Evolutionary conservation across 192 early-diverging fungal genomes (phyloP).

Genomic region (Backusella morwellensis): DNA sequence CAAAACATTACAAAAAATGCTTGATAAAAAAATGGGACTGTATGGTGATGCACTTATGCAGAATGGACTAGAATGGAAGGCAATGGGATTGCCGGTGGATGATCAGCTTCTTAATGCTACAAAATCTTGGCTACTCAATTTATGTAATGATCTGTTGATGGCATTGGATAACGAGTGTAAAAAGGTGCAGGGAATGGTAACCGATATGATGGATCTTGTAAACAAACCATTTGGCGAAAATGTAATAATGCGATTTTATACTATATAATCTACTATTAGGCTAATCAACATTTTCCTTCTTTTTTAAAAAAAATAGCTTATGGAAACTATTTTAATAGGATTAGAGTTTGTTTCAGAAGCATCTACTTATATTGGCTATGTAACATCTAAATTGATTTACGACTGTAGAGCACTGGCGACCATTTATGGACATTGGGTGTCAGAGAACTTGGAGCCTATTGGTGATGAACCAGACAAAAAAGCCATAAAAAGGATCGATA

Average conservation of each 20-base stretch:
- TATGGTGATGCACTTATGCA: conserved; percentile 31
- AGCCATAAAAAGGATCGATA: conserved; percentile 7
- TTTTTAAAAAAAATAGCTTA: conserved; percentile 10
- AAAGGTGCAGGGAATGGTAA: conserved; percentile 11
- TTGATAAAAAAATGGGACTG: conserved; percentile 20
- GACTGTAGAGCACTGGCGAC: conserved; percentile 8
- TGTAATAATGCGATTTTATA: conserved; percentile 1
- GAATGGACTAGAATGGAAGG: conserved; percentile 37
- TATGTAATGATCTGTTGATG: conserved; percentile 17
- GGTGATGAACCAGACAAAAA: background rate
- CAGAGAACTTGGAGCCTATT: conserved; percentile 13
- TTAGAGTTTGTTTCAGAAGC: conserved; percentile 21
- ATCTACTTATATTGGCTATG: conserved; percentile 10
- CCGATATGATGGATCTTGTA: conserved; percentile 6
- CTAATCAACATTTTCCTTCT: background rate
- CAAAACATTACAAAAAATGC: conserved; percentile 19
- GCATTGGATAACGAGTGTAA: conserved; percentile 25
- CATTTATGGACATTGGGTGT: conserved; percentile 23
- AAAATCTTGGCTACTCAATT: conserved; percentile 27
- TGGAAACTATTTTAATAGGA: conserved; percentile 17
- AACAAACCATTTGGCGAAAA: conserved; percentile 18
- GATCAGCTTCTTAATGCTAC: conserved; percentile 19
- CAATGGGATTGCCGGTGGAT: conserved; percentile 36
- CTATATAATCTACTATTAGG: background rate
- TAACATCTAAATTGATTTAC: conserved; percentile 11